phyloP scores from a whole-genome alignment of 805 yeast species.

The Myxozyma kluyveri region DNA sequence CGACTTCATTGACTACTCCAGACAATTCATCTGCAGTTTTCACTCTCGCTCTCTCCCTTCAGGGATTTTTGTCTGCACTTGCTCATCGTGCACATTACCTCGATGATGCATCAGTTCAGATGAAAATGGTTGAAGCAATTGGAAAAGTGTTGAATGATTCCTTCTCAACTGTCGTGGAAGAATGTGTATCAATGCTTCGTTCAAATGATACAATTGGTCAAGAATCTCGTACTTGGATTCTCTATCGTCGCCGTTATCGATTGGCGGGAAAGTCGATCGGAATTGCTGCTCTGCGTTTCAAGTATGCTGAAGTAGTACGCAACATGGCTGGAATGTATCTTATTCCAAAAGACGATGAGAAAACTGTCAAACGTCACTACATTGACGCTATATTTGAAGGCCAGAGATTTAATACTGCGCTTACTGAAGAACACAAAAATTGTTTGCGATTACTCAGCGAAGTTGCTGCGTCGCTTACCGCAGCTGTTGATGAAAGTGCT shows the following conservation, averaged over 20 bases:
- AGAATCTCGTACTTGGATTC: conserved; percentile 5
- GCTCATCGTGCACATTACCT: conserved; percentile 4
- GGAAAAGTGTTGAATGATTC: conserved; percentile 4
- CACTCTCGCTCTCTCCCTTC: conserved; percentile 34
- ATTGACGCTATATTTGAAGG: conserved; percentile 11
- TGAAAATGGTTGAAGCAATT: conserved; percentile 1
- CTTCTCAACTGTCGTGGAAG: conserved; percentile 13
- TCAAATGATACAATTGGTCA: conserved; percentile 4
- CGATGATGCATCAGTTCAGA: conserved; percentile 7
- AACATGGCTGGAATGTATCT: conserved; percentile 35
- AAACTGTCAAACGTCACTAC: conserved; percentile 8
- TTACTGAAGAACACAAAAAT: not conserved
- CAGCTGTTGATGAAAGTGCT: conserved; percentile 56
- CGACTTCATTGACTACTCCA: conserved; percentile 8
- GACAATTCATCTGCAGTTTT: conserved; percentile 1
- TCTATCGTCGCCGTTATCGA: conserved; percentile 15
- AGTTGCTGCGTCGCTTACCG: conserved; percentile 42
- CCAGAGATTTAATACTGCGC: not conserved
- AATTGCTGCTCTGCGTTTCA: conserved; percentile 33
- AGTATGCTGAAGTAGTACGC: conserved; percentile 24
- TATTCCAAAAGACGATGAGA: conserved; percentile 30
- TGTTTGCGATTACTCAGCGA: conserved; percentile 24
- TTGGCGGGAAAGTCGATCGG: conserved; percentile 30
- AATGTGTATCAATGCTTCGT: conserved; percentile 16
- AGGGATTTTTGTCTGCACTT: conserved; percentile 40